Conservation (phyloP, 768 basidiomycete species). For the Boletus reticulatus region DNA sequence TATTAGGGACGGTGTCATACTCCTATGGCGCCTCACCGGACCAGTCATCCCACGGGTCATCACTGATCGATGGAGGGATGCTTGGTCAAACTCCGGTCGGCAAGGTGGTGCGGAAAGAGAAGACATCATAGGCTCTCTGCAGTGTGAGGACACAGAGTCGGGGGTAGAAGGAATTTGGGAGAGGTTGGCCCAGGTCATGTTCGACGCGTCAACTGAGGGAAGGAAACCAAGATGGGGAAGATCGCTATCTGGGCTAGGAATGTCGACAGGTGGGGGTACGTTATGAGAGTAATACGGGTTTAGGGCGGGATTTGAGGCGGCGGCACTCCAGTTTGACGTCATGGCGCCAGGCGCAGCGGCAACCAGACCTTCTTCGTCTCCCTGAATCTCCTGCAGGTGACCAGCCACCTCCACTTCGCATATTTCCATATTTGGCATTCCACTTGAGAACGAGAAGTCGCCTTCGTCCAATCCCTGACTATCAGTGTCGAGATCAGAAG, state of each 20-base stretch:
- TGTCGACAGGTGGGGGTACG: slow-evolving; percentile 13
- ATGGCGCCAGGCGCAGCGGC: slow-evolving; percentile 31
- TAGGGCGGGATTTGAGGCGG: slow-evolving; percentile 17
- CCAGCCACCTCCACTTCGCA: slow-evolving; percentile 63
- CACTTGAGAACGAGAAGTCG: slow-evolving; percentile 28
- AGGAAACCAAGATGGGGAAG: slow-evolving; percentile 21
- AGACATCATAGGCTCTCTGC: slow-evolving; percentile 44
- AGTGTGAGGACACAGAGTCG: slow-evolving; percentile 29
- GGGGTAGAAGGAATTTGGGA: slow-evolving; percentile 14
- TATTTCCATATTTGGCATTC: slow-evolving; percentile 47
- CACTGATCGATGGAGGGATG: slow-evolving; percentile 23
- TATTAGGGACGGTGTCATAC: slow-evolving; percentile 69
- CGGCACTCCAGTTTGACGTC: slow-evolving; percentile 12
- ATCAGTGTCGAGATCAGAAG: slow-evolving; percentile 32
- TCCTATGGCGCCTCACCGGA: slow-evolving; percentile 66
- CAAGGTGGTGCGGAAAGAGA: slow-evolving; percentile 62
- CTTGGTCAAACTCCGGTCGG: slow-evolving; percentile 60
- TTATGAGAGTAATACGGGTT: slow-evolving; percentile 24
- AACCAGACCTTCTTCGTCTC: slow-evolving; percentile 57
- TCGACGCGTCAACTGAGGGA: slow-evolving; percentile 21
- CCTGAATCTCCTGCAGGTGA: slow-evolving; percentile 51
- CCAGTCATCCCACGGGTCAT: slow-evolving; percentile 42
- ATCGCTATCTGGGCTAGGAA: slow-evolving; percentile 17
- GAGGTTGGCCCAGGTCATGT: slow-evolving; percentile 24
- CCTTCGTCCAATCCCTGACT: slow-evolving; percentile 36